phyloP scores from a whole-genome alignment of 805 yeast species.

The Saturnispora gosingensis region DNA sequence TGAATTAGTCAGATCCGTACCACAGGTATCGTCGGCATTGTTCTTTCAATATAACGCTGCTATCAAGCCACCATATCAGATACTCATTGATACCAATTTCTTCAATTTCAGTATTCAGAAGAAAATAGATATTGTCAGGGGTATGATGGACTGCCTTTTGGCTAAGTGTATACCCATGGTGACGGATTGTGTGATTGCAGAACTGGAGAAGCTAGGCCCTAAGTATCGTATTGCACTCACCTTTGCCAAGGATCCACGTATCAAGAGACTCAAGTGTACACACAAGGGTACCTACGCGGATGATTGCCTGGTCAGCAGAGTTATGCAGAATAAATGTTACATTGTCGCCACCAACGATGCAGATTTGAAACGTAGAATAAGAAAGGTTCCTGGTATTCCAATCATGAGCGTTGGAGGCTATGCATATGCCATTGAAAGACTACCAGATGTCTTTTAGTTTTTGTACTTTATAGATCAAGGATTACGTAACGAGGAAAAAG shows the following conservation, averaged over 20 bases:
- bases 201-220: conserved; percentile 91
- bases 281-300: conserved; percentile 98
- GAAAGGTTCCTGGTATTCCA: conserved; percentile 97
- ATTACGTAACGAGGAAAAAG: conserved; percentile 2
- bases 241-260: conserved; percentile 89
- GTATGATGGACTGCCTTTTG: conserved; percentile 90
- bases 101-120: conserved; percentile 94
- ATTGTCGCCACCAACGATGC: conserved; percentile 98
- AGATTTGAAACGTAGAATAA: conserved; percentile 82
- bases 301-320: conserved; percentile 90
- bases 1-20: conserved; percentile 65
- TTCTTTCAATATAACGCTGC: conserved; percentile 93
- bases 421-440: conserved; percentile 83
- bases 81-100: conserved; percentile 91
- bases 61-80: conserved; percentile 96
- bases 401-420: conserved; percentile 94
- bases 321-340: conserved; percentile 91
- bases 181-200: conserved; percentile 98
- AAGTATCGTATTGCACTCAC: conserved; percentile 87
- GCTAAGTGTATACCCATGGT: conserved; percentile 94
- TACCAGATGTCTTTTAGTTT: conserved; percentile 78
- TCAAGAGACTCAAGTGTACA: conserved; percentile 75
- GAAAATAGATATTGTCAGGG: conserved; percentile 88
- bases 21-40: conserved; percentile 92
- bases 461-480: neutral